phyloP scores from a whole-genome alignment of 441 rosid genomes.

The Populus tomentosa region DNA sequence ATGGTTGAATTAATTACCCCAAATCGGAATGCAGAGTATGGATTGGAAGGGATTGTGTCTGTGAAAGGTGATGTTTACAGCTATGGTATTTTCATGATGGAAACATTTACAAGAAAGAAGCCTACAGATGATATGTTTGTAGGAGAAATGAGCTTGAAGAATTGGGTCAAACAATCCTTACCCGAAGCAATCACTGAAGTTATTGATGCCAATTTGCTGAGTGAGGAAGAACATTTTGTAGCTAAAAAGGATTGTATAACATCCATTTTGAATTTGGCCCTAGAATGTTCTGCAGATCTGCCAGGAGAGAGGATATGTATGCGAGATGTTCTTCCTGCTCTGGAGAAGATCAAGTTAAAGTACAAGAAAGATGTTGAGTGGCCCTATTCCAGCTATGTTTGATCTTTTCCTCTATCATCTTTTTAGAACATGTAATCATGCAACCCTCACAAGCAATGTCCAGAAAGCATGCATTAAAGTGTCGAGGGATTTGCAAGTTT shows the following conservation, averaged over 20 bases:
- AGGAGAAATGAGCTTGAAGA: constrained; percentile 18
- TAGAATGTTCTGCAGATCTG: constrained; percentile 2
- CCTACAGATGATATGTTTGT: constrained; percentile 20
- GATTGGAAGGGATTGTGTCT: constrained; percentile 1
- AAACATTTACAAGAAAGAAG: constrained; percentile 16
- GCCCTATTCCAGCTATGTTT: not conserved
- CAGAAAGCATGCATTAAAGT: not conserved
- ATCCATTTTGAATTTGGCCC: constrained; percentile 10
- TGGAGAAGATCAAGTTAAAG: constrained; percentile 3
- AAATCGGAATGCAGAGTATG: constrained; percentile 2
- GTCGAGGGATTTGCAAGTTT: not conserved
- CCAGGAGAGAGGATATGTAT: constrained; percentile 15
- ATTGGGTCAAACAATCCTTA: constrained; percentile 11
- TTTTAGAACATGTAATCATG: not conserved
- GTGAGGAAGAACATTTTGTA: not conserved
- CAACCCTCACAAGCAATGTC: not conserved
- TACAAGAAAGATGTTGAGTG: not conserved
- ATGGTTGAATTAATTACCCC: not conserved
- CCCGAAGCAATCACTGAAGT: constrained; percentile 6
- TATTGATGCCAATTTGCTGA: constrained; percentile 7
- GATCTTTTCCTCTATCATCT: not conserved
- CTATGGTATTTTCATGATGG: constrained; percentile 23
- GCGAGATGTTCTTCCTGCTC: constrained; percentile 4
- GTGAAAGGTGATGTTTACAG: constrained; percentile 26
- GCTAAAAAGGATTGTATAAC: not conserved